Percentiles rank a stretch among this genome's conserved stretches.
Evolutionary conservation across 108 stramenopile species (phyloP).

Genomic region (Cyclotella baltica): DNA sequence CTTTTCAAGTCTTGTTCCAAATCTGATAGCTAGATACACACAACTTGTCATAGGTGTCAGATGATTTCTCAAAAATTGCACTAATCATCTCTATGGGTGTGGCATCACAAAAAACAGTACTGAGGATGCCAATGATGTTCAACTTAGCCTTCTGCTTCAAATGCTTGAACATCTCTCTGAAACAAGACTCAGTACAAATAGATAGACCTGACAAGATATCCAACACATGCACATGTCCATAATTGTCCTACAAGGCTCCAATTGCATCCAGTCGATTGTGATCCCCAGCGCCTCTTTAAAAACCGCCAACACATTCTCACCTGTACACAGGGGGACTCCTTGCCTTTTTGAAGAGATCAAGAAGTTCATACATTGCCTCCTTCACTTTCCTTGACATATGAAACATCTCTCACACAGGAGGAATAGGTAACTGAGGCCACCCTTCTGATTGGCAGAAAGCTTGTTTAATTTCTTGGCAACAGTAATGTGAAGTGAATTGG

Average conservation of each 20-base stretch:
- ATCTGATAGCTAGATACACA: background rate
- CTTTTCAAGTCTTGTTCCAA: constrained; percentile 14
- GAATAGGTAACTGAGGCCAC: background rate
- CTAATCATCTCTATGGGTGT: background rate
- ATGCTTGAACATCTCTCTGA: background rate
- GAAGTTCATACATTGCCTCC: too few species aligned
- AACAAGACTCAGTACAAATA: background rate
- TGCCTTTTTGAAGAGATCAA: constrained; percentile 3
- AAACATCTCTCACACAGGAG: too few species aligned
- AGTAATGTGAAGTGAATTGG: background rate
- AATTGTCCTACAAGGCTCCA: background rate
- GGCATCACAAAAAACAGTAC: background rate
- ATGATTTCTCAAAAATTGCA: background rate
- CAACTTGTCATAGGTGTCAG: background rate
- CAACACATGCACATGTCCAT: too few species aligned
- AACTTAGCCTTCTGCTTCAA: background rate
- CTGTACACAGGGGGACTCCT: background rate
- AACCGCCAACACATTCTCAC: background rate
- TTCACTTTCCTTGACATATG: too few species aligned
- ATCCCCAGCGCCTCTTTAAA: background rate
- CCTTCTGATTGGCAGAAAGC: background rate
- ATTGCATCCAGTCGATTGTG: background rate
- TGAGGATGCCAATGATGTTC: background rate
- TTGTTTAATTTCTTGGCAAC: constrained; percentile 10
- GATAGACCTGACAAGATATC: background rate